A percentile compares a stretch with the other conserved stretches of the same genome.
Conservation (phyloP, 805 yeast species). For the Saturnispora sanitii region DNA sequence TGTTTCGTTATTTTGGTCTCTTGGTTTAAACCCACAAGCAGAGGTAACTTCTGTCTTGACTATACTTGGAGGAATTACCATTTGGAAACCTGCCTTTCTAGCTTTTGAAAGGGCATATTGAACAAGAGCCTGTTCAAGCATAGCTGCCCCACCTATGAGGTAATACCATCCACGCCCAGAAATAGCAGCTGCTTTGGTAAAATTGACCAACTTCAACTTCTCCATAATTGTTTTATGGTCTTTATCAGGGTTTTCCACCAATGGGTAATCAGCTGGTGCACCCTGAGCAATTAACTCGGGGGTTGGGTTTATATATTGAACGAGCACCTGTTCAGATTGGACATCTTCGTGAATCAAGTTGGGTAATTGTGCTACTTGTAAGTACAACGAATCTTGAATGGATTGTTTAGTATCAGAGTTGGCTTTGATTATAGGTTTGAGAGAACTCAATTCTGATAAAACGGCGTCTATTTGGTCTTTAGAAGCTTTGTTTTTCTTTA, state of each 20-base stretch:
- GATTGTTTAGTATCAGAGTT: conserved; percentile 19
- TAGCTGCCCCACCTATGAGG: conserved; percentile 73
- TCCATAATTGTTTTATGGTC: conserved; percentile 72
- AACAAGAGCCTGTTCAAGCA: conserved; percentile 80
- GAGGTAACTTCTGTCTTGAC: conserved; percentile 65
- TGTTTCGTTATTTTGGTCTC: conserved; percentile 76
- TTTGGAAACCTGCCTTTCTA: conserved; percentile 51
- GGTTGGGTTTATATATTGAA: conserved; percentile 43
- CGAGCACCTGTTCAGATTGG: conserved; percentile 32
- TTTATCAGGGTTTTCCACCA: conserved; percentile 12
- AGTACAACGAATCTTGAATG: conserved; percentile 30
- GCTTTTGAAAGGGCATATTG: conserved; percentile 70
- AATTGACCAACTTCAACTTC: conserved; percentile 56
- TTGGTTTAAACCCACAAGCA: conserved; percentile 93
- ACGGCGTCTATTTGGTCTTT: conserved; percentile 6
- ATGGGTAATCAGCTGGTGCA: conserved; percentile 14
- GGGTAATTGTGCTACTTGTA: conserved; percentile 47
- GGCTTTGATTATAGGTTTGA: conserved; percentile 24
- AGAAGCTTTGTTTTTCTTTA: conserved; percentile 10
- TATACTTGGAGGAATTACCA: conserved; percentile 77
- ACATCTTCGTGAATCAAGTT: conserved; percentile 47
- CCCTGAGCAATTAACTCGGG: conserved; percentile 14
- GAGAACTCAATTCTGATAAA: conserved; percentile 16
- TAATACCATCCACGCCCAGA: conserved; percentile 89
- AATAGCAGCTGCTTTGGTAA: conserved; percentile 59